Conservation (phyloP, 345 rosid genomes). For the Eucalyptus tenuipes region DNA sequence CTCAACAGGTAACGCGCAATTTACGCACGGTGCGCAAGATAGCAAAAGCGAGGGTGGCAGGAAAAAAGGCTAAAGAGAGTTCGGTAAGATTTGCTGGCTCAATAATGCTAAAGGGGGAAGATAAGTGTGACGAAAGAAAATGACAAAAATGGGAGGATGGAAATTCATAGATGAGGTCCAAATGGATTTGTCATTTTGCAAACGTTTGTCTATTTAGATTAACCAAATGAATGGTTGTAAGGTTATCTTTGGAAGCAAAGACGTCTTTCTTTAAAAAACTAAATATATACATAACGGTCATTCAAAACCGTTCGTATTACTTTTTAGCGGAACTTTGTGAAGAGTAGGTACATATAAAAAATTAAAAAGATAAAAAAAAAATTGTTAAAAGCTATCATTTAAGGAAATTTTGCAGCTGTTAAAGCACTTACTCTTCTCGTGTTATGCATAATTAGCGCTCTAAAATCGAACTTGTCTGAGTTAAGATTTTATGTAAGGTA, state of each 20-base stretch:
- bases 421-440: background rate
- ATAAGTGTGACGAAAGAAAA: background rate
- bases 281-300: background rate
- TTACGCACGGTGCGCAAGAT: background rate
- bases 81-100: slow-evolving; percentile 5
- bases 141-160: background rate
- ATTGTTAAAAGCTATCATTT: background rate
- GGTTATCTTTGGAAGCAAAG: background rate
- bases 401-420: background rate
- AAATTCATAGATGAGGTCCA: background rate
- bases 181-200: background rate
- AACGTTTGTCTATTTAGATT: background rate
- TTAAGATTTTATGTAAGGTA: background rate
- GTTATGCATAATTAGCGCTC: background rate
- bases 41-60: slow-evolving; percentile 1
- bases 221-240: background rate
- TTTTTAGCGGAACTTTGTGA: background rate
- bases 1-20: background rate
- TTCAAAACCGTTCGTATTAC: background rate
- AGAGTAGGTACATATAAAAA: background rate
- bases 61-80: background rate
- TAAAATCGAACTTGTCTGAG: background rate
- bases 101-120: background rate
- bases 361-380: background rate
- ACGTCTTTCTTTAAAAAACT: background rate